phyloP scores from a whole-genome alignment of 495 filamentous ascomycete genomes.

The Penicillium robsamsonii region DNA sequence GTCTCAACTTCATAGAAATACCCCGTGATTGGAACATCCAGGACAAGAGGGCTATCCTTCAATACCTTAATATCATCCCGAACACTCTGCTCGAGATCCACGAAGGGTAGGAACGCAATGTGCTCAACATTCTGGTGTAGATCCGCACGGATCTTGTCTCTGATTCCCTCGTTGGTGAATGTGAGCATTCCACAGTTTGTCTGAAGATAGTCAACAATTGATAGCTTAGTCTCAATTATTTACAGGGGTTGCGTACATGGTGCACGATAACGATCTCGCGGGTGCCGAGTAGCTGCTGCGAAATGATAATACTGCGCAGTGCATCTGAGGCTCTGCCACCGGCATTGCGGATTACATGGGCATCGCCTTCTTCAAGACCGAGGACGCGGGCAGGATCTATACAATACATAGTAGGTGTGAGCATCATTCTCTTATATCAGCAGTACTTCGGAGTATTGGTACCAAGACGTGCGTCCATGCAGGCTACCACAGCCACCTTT shows the following conservation, averaged over 20 bases:
- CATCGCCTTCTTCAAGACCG: conserved; percentile 72
- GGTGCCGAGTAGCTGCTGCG: conserved; percentile 79
- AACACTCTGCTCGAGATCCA: conserved; percentile 61
- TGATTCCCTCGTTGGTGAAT: conserved; percentile 66
- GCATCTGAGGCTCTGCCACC: conserved; percentile 67
- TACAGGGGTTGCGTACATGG: conserved; percentile 42
- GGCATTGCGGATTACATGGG: conserved; percentile 78
- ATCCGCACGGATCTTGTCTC: conserved; percentile 55
- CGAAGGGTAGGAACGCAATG: conserved; percentile 63
- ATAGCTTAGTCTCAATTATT: not conserved
- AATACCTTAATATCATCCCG: conserved; percentile 64
- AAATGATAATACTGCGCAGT: conserved; percentile 73
- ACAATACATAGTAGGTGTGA: not conserved
- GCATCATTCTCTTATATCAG: not conserved
- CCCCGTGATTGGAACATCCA: conserved; percentile 61
- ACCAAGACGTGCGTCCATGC: conserved; percentile 81
- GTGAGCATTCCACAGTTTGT: conserved; percentile 79
- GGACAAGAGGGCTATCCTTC: conserved; percentile 57
- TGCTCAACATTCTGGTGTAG: conserved; percentile 48
- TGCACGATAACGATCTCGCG: conserved; percentile 74
- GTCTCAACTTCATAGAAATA: conserved; percentile 82
- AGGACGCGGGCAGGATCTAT: conserved; percentile 64
- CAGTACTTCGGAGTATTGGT: not conserved
- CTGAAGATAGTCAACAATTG: conserved; percentile 8
- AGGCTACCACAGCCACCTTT: conserved; percentile 56